Conservation (phyloP, 78 protist genomes). For the Dictyostelium brefeldianum region DNA sequence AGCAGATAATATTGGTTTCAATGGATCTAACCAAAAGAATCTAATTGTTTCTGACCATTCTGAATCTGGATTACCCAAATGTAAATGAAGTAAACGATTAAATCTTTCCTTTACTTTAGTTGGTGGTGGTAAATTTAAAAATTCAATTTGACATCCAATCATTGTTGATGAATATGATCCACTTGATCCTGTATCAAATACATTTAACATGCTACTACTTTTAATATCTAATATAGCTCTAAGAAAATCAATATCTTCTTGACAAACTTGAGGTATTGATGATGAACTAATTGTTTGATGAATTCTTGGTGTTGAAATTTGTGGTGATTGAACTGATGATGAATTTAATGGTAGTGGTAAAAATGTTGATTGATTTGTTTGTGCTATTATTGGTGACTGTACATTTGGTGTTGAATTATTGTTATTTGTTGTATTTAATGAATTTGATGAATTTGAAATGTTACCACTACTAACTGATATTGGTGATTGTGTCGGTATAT, state of each 20-base stretch:
- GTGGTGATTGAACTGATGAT: not conserved
- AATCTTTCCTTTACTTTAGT: constrained; percentile 16
- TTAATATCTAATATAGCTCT: constrained; percentile 43
- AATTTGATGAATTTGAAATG: not conserved
- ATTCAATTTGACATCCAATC: constrained; percentile 70
- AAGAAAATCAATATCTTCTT: constrained; percentile 56
- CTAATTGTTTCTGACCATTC: constrained; percentile 54
- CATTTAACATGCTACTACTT: constrained; percentile 39
- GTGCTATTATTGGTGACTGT: constrained; percentile 3
- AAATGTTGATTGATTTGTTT: not conserved
- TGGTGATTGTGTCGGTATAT: not conserved
- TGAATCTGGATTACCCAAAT: constrained; percentile 31
- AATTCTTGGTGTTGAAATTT: constrained; percentile 15
- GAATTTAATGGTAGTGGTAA: not conserved
- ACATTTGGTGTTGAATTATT: not conserved
- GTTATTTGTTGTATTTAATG: not conserved
- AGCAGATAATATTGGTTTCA: constrained; percentile 33
- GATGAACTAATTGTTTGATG: not conserved
- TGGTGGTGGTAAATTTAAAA: constrained; percentile 16
- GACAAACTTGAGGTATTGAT: constrained; percentile 22
- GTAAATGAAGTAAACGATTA: constrained; percentile 23
- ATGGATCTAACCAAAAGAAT: constrained; percentile 47
- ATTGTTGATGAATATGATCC: constrained; percentile 34
- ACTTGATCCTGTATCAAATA: constrained; percentile 52
- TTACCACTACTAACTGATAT: not conserved